Evolutionary conservation across 2,329 filamentous ascomycete genomes (phyloP), one percentile per base, ranked within the genome.

Genomic region (Fusarium cyanostomum): DNA sequence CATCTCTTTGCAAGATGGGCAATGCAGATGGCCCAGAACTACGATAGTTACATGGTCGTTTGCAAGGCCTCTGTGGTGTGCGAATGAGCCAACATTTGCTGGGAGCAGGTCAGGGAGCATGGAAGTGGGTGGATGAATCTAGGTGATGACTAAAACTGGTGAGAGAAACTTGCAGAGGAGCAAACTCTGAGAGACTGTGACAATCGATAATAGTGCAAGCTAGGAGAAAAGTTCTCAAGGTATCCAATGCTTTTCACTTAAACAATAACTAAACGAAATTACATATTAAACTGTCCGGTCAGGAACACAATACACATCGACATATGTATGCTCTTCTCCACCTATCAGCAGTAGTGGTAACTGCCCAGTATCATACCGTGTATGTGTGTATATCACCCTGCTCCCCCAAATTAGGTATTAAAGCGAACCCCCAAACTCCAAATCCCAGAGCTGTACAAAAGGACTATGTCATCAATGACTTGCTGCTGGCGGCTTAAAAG

Each of bases 341-440:
- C 30, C 28, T 39, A 37, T 44, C 30, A 44, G 16, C 37, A 46
- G 42, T 13, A 30, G 13, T 39, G 31, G 21, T 24, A 49, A 49
- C 46, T 26, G 5, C 41, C 53, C 13, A 31, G 30, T 60, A 56
- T 50, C 49, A 41, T 27, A 30, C 27, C 39, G 46, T 37, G 18
- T 46, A 51, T 55, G 16, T 51, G 43, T 48, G 26, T 50, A 55
- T 69, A 35, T 52, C 43, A 46, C 50, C 27, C 30, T 35, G 30
- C 39, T 24, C 39, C 21, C 57, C 51, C 26, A 24, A 38, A 64
- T 66, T 64, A 64, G 55, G 35, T 64, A 64, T 64, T 61, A 53
- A 59, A 31, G 21, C 44, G 26, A 52, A 66, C 45, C 50, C 30
- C 42, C 37, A 59, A 66, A 57, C 59, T 57, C 63, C 63, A 30